Evolutionary conservation across 805 yeast genomes (phyloP), one percentile per base, ranked within the genome.

Genomic region (Metschnikowia cubensis): DNA sequence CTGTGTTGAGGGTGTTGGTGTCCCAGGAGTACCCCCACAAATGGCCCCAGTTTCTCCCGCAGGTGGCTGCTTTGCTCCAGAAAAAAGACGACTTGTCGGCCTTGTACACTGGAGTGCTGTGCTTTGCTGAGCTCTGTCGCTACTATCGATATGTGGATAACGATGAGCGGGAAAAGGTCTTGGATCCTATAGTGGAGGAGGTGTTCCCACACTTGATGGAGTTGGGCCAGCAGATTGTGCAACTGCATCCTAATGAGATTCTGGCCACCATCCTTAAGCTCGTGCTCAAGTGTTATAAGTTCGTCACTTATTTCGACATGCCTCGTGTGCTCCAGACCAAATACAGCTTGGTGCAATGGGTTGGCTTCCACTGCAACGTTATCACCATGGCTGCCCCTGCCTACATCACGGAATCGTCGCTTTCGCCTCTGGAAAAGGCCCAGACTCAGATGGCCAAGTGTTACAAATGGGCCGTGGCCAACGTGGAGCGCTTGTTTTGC

Each of bases 381-480:
- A 81, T 89, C 45, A 78, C 78, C 54, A 76, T 81, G 69, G 72
- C 71, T 7, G 69, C 83, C 18, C 94, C 96, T 1, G 53, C 62
- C 0, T 75, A 76, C 38, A 80, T 82, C 1, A 51, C 75, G 52
- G 71, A 74, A 17, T 59, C 78, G n/a, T 83, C 81, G 43, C 74
- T 73, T 6, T 77, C 79, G 20, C 84, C 81, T 37, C 73, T 81
- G 52, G 76, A 73, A 41, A 67, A 63, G 55, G 58, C 67, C 82
- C 44, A 87, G 85, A 85, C 84, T 73, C 62, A 92, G 82, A 68
- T 80, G 82, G 58, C 91, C 79, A 70, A 94, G 53, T 69, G 73
- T 50, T 67, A 70, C 56, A 73, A 92, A 66, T 92, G 98, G 97
- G 81, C 95, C 0, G 83, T 83, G 61, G 89, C 89, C 21, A 89